phyloP scores from a whole-genome alignment of 192 early-diverging fungal genomes.

The Coemansia brasiliensis region DNA sequence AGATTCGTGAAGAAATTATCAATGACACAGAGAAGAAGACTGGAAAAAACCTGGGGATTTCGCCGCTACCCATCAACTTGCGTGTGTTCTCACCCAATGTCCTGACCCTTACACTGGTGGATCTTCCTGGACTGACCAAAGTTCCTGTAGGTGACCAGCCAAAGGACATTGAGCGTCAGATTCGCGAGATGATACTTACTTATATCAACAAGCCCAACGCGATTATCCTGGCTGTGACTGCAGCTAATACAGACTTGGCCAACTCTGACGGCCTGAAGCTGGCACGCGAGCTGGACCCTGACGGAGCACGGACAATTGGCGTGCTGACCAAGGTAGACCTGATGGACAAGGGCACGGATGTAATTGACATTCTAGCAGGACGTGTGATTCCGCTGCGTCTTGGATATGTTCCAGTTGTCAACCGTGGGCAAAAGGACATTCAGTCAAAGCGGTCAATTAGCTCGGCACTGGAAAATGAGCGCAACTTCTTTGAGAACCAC shows the following conservation, averaged over 20 bases:
- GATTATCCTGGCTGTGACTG: slow-evolving; percentile 97
- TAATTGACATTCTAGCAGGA: slow-evolving; percentile 97
- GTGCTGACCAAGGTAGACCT: slow-evolving; percentile 99
- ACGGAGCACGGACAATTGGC: slow-evolving; percentile 97
- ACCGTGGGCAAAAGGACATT: slow-evolving; percentile 98
- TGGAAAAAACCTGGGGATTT: slow-evolving; percentile 82
- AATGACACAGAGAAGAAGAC: slow-evolving; percentile 90
- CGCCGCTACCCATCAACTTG: slow-evolving; percentile 96
- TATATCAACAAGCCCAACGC: slow-evolving; percentile 97
- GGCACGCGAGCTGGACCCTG: slow-evolving; percentile 98
- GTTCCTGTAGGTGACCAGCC: slow-evolving; percentile 99
- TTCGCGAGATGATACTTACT: slow-evolving; percentile 97
- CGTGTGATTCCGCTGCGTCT: slow-evolving; percentile 95
- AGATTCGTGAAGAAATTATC: slow-evolving; percentile 96
- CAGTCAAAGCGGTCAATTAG: slow-evolving; percentile 88
- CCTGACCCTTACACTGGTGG: slow-evolving; percentile 96
- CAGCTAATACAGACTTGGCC: slow-evolving; percentile 97
- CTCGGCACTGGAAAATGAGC: slow-evolving; percentile 85
- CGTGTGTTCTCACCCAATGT: slow-evolving; percentile 98
- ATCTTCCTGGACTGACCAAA: slow-evolving; percentile 99
- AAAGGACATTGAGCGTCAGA: slow-evolving; percentile 98
- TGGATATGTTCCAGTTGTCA: slow-evolving; percentile 98
- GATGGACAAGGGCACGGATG: slow-evolving; percentile 99
- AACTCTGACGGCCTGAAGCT: slow-evolving; percentile 99
- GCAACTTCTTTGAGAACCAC: slow-evolving; percentile 94